phyloP scores from a whole-genome alignment of 2,329 filamentous ascomycete genomes.

The Gyromitra esculenta region DNA sequence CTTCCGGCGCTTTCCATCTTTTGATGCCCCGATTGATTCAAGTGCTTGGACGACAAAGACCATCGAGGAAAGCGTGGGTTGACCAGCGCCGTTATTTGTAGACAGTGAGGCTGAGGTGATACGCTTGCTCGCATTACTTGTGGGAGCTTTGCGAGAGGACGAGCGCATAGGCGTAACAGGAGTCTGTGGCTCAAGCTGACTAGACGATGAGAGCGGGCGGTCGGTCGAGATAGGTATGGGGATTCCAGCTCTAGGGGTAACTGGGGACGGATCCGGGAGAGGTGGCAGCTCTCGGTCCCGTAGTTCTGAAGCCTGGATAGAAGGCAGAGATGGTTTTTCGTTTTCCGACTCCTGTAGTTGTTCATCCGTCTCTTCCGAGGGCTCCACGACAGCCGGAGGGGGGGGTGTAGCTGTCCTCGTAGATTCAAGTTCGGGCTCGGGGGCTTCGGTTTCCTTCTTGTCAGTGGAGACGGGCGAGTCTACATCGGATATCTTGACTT shows the following conservation, averaged over 20 bases:
- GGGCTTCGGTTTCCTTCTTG: constrained; percentile 13
- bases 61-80: constrained; percentile 68
- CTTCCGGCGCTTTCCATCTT: constrained; percentile 88
- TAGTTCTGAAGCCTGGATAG: constrained; percentile 20
- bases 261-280: constrained; percentile 45
- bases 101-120: constrained; percentile 48
- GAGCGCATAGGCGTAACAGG: constrained; percentile 45
- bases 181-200: constrained; percentile 41
- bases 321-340: constrained; percentile 9
- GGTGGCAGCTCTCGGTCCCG: constrained; percentile 51
- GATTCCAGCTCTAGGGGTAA: constrained; percentile 49
- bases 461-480: constrained; percentile 6
- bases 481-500: constrained; percentile 37
- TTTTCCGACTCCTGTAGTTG: background rate
- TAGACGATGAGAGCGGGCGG: background rate
- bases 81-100: constrained; percentile 48
- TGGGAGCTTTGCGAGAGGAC: constrained; percentile 44
- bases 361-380: constrained; percentile 16
- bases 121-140: constrained; percentile 24
- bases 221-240: constrained; percentile 50
- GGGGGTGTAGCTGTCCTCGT: constrained; percentile 15
- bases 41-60: constrained; percentile 95
- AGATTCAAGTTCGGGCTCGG: constrained; percentile 5
- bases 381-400: constrained; percentile 12
- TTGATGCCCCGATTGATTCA: constrained; percentile 89